A percentile compares a stretch with the other conserved stretches of the same genome.
Conservation (phyloP, 331 rosid genomes). For the Telfairia occidentalis region DNA sequence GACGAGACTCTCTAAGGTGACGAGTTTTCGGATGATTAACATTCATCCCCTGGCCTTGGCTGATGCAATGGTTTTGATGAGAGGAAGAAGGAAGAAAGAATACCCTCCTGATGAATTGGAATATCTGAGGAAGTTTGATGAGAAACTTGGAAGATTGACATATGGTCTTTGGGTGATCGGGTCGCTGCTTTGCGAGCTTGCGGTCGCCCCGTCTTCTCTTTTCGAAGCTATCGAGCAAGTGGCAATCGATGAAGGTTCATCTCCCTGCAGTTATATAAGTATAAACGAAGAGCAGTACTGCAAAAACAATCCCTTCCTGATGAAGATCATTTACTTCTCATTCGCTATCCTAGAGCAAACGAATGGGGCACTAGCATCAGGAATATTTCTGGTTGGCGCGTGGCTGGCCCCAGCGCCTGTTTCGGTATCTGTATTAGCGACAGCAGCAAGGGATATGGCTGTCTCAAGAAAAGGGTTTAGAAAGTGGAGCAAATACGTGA, state of each 20-base stretch:
- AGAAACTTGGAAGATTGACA: conserved; percentile 59
- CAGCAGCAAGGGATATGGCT: conserved; percentile 51
- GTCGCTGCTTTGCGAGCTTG: conserved; percentile 59
- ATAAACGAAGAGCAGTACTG: conserved; percentile 55
- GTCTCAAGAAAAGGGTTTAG: conserved; percentile 26
- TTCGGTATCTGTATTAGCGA: conserved; percentile 33
- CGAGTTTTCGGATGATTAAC: conserved; percentile 52
- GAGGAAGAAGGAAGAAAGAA: conserved; percentile 63
- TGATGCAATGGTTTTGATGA: conserved; percentile 65
- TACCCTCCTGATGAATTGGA: conserved; percentile 48
- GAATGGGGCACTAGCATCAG: conserved; percentile 40
- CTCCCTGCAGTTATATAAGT: conserved; percentile 35
- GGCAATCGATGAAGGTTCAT: conserved; percentile 31
- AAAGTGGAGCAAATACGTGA: conserved; percentile 42
- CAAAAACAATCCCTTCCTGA: conserved; percentile 56
- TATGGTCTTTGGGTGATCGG: conserved; percentile 66
- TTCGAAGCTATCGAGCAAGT: conserved; percentile 53
- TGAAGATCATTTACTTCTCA: conserved; percentile 55
- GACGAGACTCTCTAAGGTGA: conserved; percentile 46
- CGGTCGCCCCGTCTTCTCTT: conserved; percentile 46
- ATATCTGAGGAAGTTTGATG: conserved; percentile 39
- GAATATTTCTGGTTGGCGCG: conserved; percentile 64
- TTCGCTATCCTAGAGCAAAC: conserved; percentile 38
- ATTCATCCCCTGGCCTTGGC: conserved; percentile 45
- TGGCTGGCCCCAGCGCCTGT: conserved; percentile 73